Evolutionary conservation across 2,329 filamentous ascomycete species (phyloP).

Genomic region (Trichoderma sp.): DNA sequence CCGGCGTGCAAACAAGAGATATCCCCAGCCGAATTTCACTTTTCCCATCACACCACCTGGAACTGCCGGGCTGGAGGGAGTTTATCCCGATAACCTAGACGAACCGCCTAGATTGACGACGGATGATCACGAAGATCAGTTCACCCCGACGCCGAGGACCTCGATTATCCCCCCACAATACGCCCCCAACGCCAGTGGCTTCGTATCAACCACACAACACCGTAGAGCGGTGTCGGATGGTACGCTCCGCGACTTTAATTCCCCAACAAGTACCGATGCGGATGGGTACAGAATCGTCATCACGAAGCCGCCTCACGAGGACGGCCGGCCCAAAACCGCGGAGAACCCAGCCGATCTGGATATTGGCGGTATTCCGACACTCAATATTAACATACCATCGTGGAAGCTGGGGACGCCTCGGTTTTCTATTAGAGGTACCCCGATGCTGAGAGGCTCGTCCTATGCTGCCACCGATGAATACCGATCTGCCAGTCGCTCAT

Average conservation of each 20-base stretch:
- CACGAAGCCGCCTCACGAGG: conserved; percentile 62
- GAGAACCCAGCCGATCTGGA: conserved; percentile 63
- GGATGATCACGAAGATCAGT: conserved; percentile 43
- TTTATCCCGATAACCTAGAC: conserved; percentile 40
- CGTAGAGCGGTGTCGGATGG: conserved; percentile 76
- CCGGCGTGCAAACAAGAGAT: conserved; percentile 63
- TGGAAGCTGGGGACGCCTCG: conserved; percentile 82
- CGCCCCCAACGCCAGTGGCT: conserved; percentile 38
- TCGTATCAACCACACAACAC: conserved; percentile 44
- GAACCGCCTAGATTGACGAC: conserved; percentile 29
- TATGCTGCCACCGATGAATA: conserved; percentile 76
- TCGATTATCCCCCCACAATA: conserved; percentile 38
- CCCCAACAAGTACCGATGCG: conserved; percentile 58
- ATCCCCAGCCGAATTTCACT: conserved; percentile 62
- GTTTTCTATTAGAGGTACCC: conserved; percentile 76
- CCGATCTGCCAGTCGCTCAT: conserved; percentile 60
- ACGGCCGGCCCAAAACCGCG: conserved; percentile 64
- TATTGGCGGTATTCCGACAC: conserved; percentile 52
- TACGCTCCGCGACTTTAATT: conserved; percentile 67
- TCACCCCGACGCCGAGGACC: conserved; percentile 44
- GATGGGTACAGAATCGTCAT: conserved; percentile 82
- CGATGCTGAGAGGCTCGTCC: conserved; percentile 78
- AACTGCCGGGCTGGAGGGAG: conserved; percentile 58
- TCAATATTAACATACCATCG: conserved; percentile 79
- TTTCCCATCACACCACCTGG: conserved; percentile 65